Evolutionary conservation across 495 filamentous ascomycete species (phyloP), one percentile per base, ranked within the genome.

Genomic region (Penicillium paradoxum): DNA sequence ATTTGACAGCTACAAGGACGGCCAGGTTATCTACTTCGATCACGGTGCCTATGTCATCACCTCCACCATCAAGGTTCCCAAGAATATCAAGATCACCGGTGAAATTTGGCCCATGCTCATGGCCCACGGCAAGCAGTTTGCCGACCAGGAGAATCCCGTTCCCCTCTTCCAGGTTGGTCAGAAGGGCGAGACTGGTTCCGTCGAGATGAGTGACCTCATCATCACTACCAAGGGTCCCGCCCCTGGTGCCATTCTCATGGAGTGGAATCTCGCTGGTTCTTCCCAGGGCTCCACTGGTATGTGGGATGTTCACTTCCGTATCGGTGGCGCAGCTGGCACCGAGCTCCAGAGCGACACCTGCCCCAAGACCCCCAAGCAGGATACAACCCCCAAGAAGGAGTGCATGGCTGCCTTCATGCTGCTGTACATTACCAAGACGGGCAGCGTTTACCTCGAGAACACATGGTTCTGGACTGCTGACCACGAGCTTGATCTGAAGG

Each of bases 381-480:
- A 75, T 21, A 78, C 79, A 38, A 73, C 68, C 5, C 75, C 83
- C 27, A 76, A 82, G 51, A 22, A 64, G 15, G 59, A 80, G 34
- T 93, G 89, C 63, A 77, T 88, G 42, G 80, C 84, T 24, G 78
- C 89, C 11, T 93, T 93, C 78, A 74, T 95, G 72, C 80, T 92
- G 49, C 71, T 97, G 17, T 90, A 95, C 66, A 70, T 96, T 33
- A 88, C 88, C 5, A 61, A 78, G 40, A 74, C 81, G 22, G 88
- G 79, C 6, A 84, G 80, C 47, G 80, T 84, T 14, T 95, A 96
- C 68, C 70, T 95, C 42, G 92, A 96, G 73, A 97, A 97, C 71
- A 83, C 81, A 38, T 97, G 92, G 92, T 88, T 86, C 69, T 97
- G 92, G 92, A 90, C 91, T 24, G 83, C 92, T 2, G 92, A 97